Evolutionary conservation across 2,329 filamentous ascomycete species (phyloP).

Genomic region (Trichoderma endophyticum): DNA sequence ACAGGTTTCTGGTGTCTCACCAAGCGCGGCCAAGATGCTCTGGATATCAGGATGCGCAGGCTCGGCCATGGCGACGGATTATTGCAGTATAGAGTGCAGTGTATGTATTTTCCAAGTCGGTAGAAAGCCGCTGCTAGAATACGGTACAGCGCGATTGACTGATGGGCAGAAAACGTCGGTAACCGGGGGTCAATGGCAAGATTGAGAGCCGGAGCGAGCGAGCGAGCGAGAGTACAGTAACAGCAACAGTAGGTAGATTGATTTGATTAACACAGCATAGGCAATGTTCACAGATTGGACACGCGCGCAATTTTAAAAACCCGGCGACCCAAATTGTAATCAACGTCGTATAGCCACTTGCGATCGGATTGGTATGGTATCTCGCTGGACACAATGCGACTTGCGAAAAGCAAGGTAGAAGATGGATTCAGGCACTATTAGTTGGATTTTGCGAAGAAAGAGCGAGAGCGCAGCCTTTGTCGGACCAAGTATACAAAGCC

Average conservation of each 20-base stretch:
- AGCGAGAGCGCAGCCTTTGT: neutral
- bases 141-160: conserved; percentile 8
- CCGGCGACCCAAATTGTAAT: neutral
- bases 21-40: conserved; percentile 48
- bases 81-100: neutral
- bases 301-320: neutral
- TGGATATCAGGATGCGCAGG: conserved; percentile 38
- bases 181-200: conserved; percentile 12
- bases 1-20: conserved; percentile 32
- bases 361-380: conserved; percentile 7
- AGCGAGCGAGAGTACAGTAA: conserved; percentile 6
- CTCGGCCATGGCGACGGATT: conserved; percentile 34
- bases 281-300: conserved; percentile 15
- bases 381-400: conserved; percentile 4
- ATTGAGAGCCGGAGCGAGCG: neutral
- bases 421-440: conserved; percentile 1
- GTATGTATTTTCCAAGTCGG: neutral
- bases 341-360: conserved; percentile 5
- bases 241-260: conserved; percentile 1
- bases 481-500: neutral
- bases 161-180: neutral
- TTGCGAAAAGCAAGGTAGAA: neutral
- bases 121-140: neutral
- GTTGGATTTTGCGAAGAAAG: neutral
- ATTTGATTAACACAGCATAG: conserved; percentile 10